A percentile compares a stretch with the other conserved stretches of the same genome.
Evolutionary conservation across 2,329 filamentous ascomycete genomes (phyloP).

Genomic region (Coleophoma cylindrospora): DNA sequence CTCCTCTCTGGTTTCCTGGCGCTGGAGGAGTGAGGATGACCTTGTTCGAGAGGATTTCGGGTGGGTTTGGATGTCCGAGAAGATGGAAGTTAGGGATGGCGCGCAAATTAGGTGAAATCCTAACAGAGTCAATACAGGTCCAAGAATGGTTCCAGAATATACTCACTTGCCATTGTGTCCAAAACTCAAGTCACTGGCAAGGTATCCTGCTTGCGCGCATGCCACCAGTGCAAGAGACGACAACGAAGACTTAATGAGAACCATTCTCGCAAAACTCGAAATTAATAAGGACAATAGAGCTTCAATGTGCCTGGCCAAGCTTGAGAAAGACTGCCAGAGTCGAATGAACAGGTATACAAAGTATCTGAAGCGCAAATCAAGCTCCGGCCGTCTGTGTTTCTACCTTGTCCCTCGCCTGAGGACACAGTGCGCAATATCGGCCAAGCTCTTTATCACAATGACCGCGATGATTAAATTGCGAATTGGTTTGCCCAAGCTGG

Average conservation of each 20-base stretch:
- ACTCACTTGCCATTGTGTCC: conserved; percentile 34
- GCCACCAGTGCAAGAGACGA: conserved; percentile 20
- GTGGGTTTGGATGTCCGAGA: conserved; percentile 39
- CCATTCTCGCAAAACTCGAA: conserved; percentile 9
- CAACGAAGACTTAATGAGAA: conserved; percentile 12
- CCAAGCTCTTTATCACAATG: conserved; percentile 31
- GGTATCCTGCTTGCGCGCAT: conserved; percentile 23
- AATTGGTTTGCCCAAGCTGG: conserved; percentile 43
- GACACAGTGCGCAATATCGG: conserved; percentile 33
- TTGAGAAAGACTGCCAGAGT: conserved; percentile 2
- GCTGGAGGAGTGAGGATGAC: conserved; percentile 85
- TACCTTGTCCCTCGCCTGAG: conserved; percentile 14
- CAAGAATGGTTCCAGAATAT: background rate
- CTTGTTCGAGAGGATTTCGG: conserved; percentile 78
- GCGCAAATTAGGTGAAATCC: conserved; percentile 25
- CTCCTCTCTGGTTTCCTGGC: conserved; percentile 79
- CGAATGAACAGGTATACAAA: background rate
- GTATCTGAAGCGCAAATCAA: no score
- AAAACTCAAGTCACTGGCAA: conserved; percentile 33
- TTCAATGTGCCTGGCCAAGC: background rate
- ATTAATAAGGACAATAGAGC: background rate
- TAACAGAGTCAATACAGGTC: conserved; percentile 9
- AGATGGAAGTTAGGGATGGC: conserved; percentile 25
- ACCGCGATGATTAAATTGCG: conserved; percentile 43
- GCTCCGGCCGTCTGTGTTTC: background rate